A percentile compares a stretch with the other conserved stretches of the same genome.
phyloP scores from a whole-genome alignment of 306 rosid genomes.

The Cicer pinnatifidum region DNA sequence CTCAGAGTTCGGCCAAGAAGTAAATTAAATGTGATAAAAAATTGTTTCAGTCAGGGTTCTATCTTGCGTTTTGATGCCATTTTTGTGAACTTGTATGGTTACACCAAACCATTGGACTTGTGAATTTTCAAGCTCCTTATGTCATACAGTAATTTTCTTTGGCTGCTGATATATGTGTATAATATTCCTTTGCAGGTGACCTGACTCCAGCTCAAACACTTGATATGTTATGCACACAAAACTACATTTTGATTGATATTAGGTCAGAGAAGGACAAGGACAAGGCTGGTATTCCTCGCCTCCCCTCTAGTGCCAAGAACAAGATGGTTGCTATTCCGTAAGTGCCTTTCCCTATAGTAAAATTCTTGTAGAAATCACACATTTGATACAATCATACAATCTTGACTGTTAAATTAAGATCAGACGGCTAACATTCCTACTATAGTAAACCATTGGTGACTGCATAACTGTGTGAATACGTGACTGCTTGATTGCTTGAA shows the following conservation, averaged over 20 bases:
- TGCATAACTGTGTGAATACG: not conserved
- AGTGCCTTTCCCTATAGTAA: constrained; percentile 44
- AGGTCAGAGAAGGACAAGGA: constrained; percentile 91
- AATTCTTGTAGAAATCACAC: constrained; percentile 6
- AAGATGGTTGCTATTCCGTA: constrained; percentile 81
- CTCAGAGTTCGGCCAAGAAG: no score
- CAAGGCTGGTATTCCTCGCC: constrained; percentile 88
- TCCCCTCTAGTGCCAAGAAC: constrained; percentile 82
- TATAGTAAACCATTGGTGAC: not conserved
- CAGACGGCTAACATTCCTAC: not conserved
- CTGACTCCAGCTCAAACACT: constrained; percentile 92
- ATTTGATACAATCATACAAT: not conserved
- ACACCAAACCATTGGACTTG: constrained; percentile 12
- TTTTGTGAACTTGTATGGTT: constrained; percentile 24
- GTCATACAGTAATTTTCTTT: not conserved
- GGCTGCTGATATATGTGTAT: constrained; percentile 37
- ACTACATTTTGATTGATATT: constrained; percentile 68
- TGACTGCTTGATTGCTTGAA: not conserved
- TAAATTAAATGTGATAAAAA: no score
- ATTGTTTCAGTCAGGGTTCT: no score
- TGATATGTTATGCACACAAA: constrained; percentile 70
- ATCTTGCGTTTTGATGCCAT: not conserved
- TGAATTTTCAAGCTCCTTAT: constrained; percentile 25
- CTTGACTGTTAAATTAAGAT: not conserved
- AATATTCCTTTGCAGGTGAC: constrained; percentile 60